Evolutionary conservation across 2,329 filamentous ascomycete genomes (phyloP).

Genomic region (Ramularia collo-cygni): DNA sequence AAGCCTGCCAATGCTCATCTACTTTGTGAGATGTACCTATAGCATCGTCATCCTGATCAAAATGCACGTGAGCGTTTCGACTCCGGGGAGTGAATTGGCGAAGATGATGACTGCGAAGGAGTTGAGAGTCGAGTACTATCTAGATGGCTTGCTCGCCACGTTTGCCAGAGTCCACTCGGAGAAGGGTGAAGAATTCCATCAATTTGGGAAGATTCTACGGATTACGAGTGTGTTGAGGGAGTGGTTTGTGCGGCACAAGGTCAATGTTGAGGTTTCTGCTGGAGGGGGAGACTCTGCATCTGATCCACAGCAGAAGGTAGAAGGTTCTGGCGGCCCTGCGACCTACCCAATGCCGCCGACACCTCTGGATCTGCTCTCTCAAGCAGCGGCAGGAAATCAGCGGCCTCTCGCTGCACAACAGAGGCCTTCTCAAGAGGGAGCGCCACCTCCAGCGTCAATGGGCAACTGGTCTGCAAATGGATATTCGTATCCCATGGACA

Average conservation of each 20-base stretch:
- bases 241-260: slow-evolving; percentile 36
- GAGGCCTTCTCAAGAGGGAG: background rate
- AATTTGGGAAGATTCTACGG: slow-evolving; percentile 42
- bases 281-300: too few species aligned
- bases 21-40: slow-evolving; percentile 49
- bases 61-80: slow-evolving; percentile 50
- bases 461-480: too few species aligned
- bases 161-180: slow-evolving; percentile 24
- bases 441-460: too few species aligned
- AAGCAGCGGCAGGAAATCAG: slow-evolving; percentile 19
- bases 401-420: background rate
- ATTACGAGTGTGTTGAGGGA: slow-evolving; percentile 41
- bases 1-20: slow-evolving; percentile 39
- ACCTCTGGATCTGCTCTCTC: slow-evolving; percentile 21
- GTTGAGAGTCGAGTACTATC: slow-evolving; percentile 41
- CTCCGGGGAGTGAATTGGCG: slow-evolving; percentile 42
- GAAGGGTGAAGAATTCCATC: slow-evolving; percentile 21
- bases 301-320: too few species aligned
- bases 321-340: too few species aligned
- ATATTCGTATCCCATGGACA: too few species aligned
- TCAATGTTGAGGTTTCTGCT: slow-evolving; percentile 21
- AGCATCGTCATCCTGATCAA: slow-evolving; percentile 54
- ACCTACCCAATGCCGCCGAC: too few species aligned
- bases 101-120: slow-evolving; percentile 44
- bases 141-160: slow-evolving; percentile 41